These are phyloP conservation scores for Cladosporium colombiae DNA, from an alignment of 2,329 filamentous ascomycete genomes.

Conservation along the genomic window DNA sequence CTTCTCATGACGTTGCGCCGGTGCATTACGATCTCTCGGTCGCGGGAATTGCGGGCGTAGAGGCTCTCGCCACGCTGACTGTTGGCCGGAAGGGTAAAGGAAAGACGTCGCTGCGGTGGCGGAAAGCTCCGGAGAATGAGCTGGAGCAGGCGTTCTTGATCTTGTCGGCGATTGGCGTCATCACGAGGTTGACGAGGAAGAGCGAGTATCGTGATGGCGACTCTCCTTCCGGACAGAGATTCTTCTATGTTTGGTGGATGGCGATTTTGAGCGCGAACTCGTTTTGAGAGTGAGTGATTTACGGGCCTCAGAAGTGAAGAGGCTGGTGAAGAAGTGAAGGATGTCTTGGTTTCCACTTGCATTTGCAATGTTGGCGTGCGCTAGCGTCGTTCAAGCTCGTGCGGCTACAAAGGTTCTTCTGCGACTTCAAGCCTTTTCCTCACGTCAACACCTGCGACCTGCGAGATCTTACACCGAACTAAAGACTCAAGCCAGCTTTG, in stretches of 20 bases:
- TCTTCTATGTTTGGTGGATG: conserved; percentile 18
- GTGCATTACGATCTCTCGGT: conserved; percentile 5
- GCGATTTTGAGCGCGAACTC: background rate
- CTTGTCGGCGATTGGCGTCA: conserved; percentile 10
- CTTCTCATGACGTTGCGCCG: background rate
- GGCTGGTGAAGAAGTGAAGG: background rate
- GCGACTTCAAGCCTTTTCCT: background rate
- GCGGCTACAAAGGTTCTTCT: background rate
- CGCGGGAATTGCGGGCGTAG: background rate
- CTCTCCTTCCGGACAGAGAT: background rate
- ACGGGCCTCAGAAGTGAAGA: background rate
- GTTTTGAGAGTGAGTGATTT: background rate
- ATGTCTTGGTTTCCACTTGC: background rate
- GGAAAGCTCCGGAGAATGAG: conserved; percentile 5
- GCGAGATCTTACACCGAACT: background rate
- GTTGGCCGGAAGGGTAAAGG: conserved; percentile 12
- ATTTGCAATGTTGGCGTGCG: background rate
- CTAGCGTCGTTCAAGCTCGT: background rate
- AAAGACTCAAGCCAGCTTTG: background rate
- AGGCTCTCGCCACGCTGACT: conserved; percentile 1
- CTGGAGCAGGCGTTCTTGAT: conserved; percentile 16
- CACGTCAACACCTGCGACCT: background rate
- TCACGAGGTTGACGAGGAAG: conserved; percentile 11
- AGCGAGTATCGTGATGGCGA: conserved; percentile 4
- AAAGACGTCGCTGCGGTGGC: conserved; percentile 4